Conservation (phyloP, 1,284 basidiomycete genomes). For the Puccinia polysora region DNA sequence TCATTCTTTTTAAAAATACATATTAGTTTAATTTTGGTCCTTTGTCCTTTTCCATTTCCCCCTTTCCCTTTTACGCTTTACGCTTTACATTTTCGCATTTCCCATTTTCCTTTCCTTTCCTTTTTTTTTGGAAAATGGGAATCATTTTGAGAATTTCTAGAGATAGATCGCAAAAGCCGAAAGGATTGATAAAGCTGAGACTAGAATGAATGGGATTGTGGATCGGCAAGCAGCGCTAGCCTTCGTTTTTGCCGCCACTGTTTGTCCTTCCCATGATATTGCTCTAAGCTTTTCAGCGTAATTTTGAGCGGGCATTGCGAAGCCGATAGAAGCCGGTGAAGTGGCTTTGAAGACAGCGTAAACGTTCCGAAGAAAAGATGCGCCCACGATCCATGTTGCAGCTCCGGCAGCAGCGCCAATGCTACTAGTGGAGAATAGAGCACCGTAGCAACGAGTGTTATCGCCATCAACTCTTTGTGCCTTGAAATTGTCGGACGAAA, state of each 20-base stretch:
- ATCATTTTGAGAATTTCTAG: no score
- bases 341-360: conserved; percentile 35
- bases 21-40: no score
- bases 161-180: no score
- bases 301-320: conserved; percentile 27
- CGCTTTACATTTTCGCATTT: no score
- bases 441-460: conserved; percentile 17
- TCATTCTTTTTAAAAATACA: no score
- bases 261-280: conserved; percentile 15
- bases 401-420: conserved; percentile 19
- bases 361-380: conserved; percentile 32
- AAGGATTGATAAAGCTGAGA: no score
- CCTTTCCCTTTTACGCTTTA: no score
- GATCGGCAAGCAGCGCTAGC: no score
- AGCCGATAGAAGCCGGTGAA: conserved; percentile 19
- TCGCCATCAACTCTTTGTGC: conserved; percentile 19
- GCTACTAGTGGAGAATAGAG: conserved; percentile 21
- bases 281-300: conserved; percentile 9
- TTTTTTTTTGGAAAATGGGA: no score
- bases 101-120: no score
- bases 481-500: conserved; percentile 33
- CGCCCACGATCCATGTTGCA: conserved; percentile 30
- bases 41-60: no score
- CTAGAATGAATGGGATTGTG: no score
- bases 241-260: background rate